phyloP scores from a whole-genome alignment of 1,139 yeast genomes.

The Kurtzmaniella quercitrusa region DNA sequence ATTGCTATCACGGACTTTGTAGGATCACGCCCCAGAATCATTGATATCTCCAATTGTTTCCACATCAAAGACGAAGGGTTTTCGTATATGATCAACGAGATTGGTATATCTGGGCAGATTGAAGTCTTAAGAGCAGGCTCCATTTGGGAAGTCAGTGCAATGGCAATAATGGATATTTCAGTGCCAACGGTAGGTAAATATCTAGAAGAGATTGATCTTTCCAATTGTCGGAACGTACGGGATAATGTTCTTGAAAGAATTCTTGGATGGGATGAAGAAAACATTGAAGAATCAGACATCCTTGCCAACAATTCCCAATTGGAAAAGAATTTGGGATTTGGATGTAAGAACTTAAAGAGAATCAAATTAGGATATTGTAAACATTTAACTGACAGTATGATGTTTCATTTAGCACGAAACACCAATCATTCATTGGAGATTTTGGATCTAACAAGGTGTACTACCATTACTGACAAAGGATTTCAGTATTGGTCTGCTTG shows the following conservation, averaged over 20 bases:
- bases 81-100: slow-evolving; percentile 62
- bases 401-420: slow-evolving; percentile 59
- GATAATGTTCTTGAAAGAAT: slow-evolving; percentile 67
- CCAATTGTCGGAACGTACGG: slow-evolving; percentile 69
- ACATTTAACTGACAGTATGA: slow-evolving; percentile 62
- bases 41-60: slow-evolving; percentile 69
- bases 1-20: slow-evolving; percentile 63
- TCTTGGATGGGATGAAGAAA: slow-evolving; percentile 46
- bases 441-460: slow-evolving; percentile 67
- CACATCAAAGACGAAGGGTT: slow-evolving; percentile 76
- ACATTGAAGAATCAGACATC: slow-evolving; percentile 10
- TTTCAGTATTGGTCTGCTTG: slow-evolving; percentile 60
- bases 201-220: slow-evolving; percentile 57
- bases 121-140: slow-evolving; percentile 56
- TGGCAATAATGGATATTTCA: slow-evolving; percentile 76
- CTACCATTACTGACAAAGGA: slow-evolving; percentile 72
- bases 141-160: slow-evolving; percentile 74
- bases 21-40: slow-evolving; percentile 58
- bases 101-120: slow-evolving; percentile 62
- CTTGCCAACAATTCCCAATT: slow-evolving; percentile 10
- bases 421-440: slow-evolving; percentile 52
- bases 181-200: slow-evolving; percentile 60
- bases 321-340: slow-evolving; percentile 28
- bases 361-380: slow-evolving; percentile 69
- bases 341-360: slow-evolving; percentile 54